Evolutionary conservation across 73 alveolate genomes (phyloP), one percentile per base, ranked within the genome.

Genomic region (Paramecium caudatum): DNA sequence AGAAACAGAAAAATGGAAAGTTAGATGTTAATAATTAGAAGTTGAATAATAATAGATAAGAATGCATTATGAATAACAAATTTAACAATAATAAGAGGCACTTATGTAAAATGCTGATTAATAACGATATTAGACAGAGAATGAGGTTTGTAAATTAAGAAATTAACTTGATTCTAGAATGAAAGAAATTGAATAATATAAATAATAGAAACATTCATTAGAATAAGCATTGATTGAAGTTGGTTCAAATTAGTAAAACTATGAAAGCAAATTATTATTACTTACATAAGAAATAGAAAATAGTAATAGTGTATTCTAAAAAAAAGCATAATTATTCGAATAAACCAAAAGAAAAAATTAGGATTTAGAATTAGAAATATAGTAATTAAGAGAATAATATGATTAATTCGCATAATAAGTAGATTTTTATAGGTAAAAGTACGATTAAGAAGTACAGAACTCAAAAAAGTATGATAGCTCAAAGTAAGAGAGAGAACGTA

Each of bases 221-320:
- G 88, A 74, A 74, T 19, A 74, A 43, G 21, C 62, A 9, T 8
- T 74, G 1, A 74, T 74, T 41, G 88, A 74, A 45, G 43, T 45
- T 4, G 68, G 69, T 21, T 74, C 62, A 10, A 74, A 47, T 37
- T 12, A 21, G 2, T 13, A 74, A 19, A 74, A 74, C 43, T 74
- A 74, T 41, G 88, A 74, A 39, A 74, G 39, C 15, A 74, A 74
- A 45, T 74, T 74, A 23, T 0, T 74, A 10, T 5, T 74, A 3
- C 32, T 74, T 13, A 74, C 88, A 9, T 16, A 74, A 19, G 88
- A 74, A 45, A 74, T 74, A 12, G 88, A 74, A 10, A 74, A 74
- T 74, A 41, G 55, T 4, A 74, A 74, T 41, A 21, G 17, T 41
- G 47, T 74, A 41, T 74, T 74, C 30, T 74, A 30, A 27, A 41